Evolutionary conservation across 805 yeast genomes (phyloP).

Genomic region (Starmerella stigmatis): DNA sequence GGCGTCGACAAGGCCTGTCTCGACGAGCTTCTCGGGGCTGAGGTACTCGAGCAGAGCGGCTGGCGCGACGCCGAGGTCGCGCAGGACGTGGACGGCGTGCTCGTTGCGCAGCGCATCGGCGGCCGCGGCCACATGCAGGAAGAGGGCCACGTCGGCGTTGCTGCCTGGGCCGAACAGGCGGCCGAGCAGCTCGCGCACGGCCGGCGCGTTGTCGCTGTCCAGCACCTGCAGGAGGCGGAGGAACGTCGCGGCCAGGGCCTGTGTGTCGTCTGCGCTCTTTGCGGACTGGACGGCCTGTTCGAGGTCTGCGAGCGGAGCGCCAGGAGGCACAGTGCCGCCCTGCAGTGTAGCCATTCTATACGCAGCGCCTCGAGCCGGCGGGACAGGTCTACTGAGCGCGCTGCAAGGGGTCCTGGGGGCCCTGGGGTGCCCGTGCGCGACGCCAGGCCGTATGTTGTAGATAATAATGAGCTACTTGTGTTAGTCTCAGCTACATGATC

Average conservation of each 20-base stretch:
- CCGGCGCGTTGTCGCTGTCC: neutral
- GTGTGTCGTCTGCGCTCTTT: neutral
- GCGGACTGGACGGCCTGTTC: neutral
- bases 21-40: neutral
- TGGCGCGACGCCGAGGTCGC: neutral
- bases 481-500: no score
- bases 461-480: no score
- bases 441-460: no score
- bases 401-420: no score
- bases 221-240: neutral
- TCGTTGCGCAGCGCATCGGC: neutral
- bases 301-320: neutral
- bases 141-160: neutral
- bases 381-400: no score
- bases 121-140: constrained; percentile 7
- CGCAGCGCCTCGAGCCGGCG: neutral
- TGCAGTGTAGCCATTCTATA: neutral
- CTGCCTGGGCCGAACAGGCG: neutral
- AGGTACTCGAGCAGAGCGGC: constrained; percentile 6
- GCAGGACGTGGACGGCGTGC: neutral
- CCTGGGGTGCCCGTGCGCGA: no score
- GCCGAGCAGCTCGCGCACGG: neutral
- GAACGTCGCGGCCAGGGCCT: neutral
- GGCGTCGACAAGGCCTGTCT: constrained; percentile 5
- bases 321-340: neutral